Base-by-base conservation (phyloP, 371 early-diverging fungal species). In the Mortierella sp. region DNA sequence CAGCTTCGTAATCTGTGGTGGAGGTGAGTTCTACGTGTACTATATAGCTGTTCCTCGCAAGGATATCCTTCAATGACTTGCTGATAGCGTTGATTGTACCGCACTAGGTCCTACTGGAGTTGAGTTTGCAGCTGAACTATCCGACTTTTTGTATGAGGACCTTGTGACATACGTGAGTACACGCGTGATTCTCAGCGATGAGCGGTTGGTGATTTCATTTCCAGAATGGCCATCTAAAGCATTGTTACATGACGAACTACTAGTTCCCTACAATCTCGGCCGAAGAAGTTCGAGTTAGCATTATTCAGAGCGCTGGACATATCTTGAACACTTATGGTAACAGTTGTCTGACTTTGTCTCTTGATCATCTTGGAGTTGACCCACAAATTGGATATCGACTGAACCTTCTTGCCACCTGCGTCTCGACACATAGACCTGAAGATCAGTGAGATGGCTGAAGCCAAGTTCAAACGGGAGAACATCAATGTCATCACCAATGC, bases 1-100 rank as follows among this genome's bases (percentile, higher is more conserved):
- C 60, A 91, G 92, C 50, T 92, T 96, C 83, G 94, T 94, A 4
- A 87, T 93, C 26, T 89, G 92, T 51, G 94, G 95, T 54, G 95
- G 95, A 39, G 95, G 95, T 59, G 81, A 45, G 53, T 27, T 7
- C 2, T 27, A 7, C 12, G 24, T 3, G 6, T 16, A 0, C 14
- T 24, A 27, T 7, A 16, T n/a, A 45, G 14, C 23, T 24, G 27
- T 41, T 43, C 19, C 49, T 70, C 34, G 7, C 7, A 34, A 7
- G 34, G 10, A 10, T 34, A 34, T 54, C 21, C 34, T 34, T 34
- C 34, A 34, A 7, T 10, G 4, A 34, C 34, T 34, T 7, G 10
- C 7, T 10, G 7, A 4, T 4, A 34, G 4, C 34, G 34, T 7
- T 34, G 7, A 34, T 7, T 34, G 4, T 10, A 34, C 67, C 28